Evolutionary conservation across 164 flowering plant genomes (phyloP), one percentile per base, ranked within the genome.

Genomic region (Tetrastigma voinierianum): DNA sequence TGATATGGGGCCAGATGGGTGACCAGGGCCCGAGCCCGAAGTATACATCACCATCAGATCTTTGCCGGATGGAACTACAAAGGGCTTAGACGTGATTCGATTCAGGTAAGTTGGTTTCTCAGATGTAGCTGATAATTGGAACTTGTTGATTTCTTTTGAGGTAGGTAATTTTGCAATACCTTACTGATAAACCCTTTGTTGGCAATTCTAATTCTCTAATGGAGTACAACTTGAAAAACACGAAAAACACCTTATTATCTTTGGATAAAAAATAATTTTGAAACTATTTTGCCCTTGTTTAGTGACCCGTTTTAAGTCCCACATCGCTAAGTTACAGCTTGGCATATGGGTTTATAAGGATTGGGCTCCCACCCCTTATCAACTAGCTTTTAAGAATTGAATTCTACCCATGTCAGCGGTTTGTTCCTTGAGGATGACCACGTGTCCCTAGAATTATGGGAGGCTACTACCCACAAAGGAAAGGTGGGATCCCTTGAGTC

Each of bases 1-100:
- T 74, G 97, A 95, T 61, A 68, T 79, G 78, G 98, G 90, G 71
- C 81, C 84, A 45, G 89, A 73, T 88, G 90, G 93, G 87, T 86
- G 93, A 88, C 65, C 82, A 88, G 77, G 93, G 86, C n/a, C n/a
- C 68, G 89, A 81, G 65, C 93, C 90, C 6, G 93, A 90, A 46
- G 90, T 88, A n/a, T 88, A 88, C 72, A 83, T 88, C 62, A 88
- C 90, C n/a, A 80, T 88, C 72, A 69, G 90, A 66, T 72, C 77
- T 25, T 66, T 81, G 61, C 84, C 93, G 48, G 82, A 76, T 62
- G 93, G 93, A 57, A 64, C 67, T 49, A 76, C n/a, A n/a, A 90
- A 14, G 93, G 84, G 69, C 93, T 88, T 20, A 75, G 87, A 70
- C 83, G 93, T 45, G 86, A n/a, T 88, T 47, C 74, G 93, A 45